Conservation (phyloP, 768 basidiomycete genomes). For the Boletus huronensis region DNA sequence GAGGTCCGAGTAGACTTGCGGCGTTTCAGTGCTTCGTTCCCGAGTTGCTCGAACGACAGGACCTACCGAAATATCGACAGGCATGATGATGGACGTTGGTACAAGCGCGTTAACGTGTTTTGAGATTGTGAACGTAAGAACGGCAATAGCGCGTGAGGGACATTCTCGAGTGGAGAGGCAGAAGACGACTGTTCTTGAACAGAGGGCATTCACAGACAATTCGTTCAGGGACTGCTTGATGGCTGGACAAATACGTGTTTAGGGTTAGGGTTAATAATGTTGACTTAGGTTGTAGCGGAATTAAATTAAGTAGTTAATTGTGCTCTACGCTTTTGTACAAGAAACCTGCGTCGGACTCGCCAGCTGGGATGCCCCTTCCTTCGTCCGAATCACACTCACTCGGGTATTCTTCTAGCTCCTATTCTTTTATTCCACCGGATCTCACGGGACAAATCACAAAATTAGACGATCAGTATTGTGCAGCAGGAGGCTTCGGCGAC, state of each 20-base stretch:
- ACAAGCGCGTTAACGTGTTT: constrained; percentile 71
- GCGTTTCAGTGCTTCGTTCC: constrained; percentile 3
- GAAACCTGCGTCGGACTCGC: background rate
- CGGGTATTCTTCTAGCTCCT: background rate
- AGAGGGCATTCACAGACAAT: constrained; percentile 22
- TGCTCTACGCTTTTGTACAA: no score
- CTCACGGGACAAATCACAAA: constrained; percentile 1
- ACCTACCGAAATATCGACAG: constrained; percentile 83
- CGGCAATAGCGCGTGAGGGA: constrained; percentile 65
- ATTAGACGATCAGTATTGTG: background rate
- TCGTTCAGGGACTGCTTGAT: no score
- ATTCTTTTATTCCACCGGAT: background rate
- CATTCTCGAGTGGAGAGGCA: constrained; percentile 18
- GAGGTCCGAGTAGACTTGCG: constrained; percentile 63
- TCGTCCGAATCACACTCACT: background rate
- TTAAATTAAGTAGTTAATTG: no score
- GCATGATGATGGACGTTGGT: constrained; percentile 83
- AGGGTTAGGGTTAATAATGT: constrained; percentile 19
- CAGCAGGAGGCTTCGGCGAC: constrained; percentile 2
- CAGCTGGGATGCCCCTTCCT: background rate
- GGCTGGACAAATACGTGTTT: no score
- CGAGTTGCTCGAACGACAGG: background rate
- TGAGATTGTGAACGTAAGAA: constrained; percentile 83
- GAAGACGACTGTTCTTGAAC: constrained; percentile 18
- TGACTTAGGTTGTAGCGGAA: no score